Evolutionary conservation across 2,329 filamentous ascomycete species (phyloP).

Genomic region (Blumeriella jaapii): DNA sequence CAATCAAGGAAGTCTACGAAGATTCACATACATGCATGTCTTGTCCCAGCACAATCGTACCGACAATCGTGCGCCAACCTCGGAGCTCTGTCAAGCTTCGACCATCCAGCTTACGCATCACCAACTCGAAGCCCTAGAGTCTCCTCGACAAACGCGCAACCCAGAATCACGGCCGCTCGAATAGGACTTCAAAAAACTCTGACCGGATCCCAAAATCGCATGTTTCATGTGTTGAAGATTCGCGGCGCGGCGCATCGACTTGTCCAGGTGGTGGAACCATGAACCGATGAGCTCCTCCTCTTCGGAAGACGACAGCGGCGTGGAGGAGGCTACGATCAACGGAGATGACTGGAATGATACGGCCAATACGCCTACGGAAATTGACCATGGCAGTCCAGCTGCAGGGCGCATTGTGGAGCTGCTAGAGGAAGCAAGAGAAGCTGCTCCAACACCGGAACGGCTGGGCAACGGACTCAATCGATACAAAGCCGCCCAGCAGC

Average conservation of each 20-base stretch:
- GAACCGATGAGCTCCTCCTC: conserved; percentile 54
- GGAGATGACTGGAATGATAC: conserved; percentile 22
- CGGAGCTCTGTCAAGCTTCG: conserved; percentile 5
- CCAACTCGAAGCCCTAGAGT: conserved; percentile 1
- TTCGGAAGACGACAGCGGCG: conserved; percentile 49
- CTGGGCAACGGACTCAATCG: conserved; percentile 28
- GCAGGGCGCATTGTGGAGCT: conserved; percentile 20
- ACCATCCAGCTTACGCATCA: no score
- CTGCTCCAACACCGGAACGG: conserved; percentile 16
- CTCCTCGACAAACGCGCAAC: conserved; percentile 2
- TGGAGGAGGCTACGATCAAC: conserved; percentile 38
- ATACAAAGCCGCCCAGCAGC: conserved; percentile 25
- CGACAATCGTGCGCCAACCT: no score
- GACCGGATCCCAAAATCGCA: conserved; percentile 16
- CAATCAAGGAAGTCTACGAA: no score
- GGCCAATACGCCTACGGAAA: conserved; percentile 36
- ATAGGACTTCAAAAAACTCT: no score
- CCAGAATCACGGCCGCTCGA: no score
- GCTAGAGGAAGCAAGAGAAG: conserved; percentile 23
- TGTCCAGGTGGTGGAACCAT: conserved; percentile 19
- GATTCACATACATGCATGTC: not conserved
- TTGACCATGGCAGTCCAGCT: conserved; percentile 23
- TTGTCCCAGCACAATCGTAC: conserved; percentile 10
- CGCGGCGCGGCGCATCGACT: conserved; percentile 25
- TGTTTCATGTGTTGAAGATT: conserved; percentile 17